Evolutionary conservation across 2,329 filamentous ascomycete species (phyloP).

Genomic region (Colletotrichum tabaci): DNA sequence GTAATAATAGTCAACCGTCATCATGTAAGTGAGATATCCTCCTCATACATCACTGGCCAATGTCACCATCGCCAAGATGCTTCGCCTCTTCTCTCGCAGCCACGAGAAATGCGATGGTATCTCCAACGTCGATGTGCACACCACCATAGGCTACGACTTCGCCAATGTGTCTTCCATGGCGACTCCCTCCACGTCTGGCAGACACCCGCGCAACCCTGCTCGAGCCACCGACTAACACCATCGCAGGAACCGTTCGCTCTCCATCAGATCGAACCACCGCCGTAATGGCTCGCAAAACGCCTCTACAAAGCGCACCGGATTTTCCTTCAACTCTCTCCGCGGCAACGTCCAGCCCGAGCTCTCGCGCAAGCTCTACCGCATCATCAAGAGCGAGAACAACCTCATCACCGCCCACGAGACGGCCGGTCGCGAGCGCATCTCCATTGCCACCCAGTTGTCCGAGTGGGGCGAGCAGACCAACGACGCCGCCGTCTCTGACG

Average conservation of each 20-base stretch:
- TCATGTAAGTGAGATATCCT: conserved; percentile 31
- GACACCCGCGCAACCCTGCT: background rate
- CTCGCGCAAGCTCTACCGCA: conserved; percentile 87
- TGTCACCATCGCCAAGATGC: conserved; percentile 18
- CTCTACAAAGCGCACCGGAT: conserved; percentile 60
- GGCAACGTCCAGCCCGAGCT: conserved; percentile 89
- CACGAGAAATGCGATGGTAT: conserved; percentile 25
- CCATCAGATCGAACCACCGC: conserved; percentile 77
- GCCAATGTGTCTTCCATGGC: conserved; percentile 1
- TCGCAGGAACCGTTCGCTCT: conserved; percentile 80
- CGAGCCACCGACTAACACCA: conserved; percentile 5
- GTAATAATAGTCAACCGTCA: conserved; percentile 1
- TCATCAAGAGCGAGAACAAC: conserved; percentile 96
- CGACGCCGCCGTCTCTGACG: conserved; percentile 88
- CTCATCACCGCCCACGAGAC: conserved; percentile 87
- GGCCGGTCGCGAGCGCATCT: conserved; percentile 86
- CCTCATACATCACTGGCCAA: conserved; percentile 5
- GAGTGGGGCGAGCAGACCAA: conserved; percentile 96
- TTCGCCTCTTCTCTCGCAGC: conserved; percentile 31
- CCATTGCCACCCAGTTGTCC: conserved; percentile 90
- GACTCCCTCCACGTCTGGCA: conserved; percentile 9
- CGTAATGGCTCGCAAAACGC: conserved; percentile 57
- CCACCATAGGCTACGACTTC: background rate
- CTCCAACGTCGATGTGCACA: background rate
- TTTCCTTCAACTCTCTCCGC: conserved; percentile 89